These are phyloP conservation scores for Phytophthora colocasiae DNA, from an alignment of 352 stramenopile species.

Conservation along the genomic window DNA sequence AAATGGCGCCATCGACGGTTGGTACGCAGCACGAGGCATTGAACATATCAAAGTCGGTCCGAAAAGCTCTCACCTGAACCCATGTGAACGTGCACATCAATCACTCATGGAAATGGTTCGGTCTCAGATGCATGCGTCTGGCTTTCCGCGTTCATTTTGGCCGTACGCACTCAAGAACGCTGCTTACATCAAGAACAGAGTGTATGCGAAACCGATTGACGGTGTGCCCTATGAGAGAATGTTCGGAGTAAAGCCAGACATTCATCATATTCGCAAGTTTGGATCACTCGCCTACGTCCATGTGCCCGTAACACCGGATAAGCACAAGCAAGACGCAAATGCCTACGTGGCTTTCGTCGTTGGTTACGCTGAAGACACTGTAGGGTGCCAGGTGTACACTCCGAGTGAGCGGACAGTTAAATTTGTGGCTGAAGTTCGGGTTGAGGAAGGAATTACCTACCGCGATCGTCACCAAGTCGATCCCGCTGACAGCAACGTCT, in stretches of 20 bases:
- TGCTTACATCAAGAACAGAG: slow-evolving; percentile 13
- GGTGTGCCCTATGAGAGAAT: slow-evolving; percentile 5
- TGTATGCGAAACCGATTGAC: background rate
- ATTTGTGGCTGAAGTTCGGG: slow-evolving; percentile 10
- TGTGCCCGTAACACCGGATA: slow-evolving; percentile 1
- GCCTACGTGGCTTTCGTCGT: background rate
- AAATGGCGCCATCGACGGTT: background rate
- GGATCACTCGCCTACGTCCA: slow-evolving; percentile 11
- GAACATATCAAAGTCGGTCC: slow-evolving; percentile 15
- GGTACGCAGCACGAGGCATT: slow-evolving; percentile 5
- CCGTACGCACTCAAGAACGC: slow-evolving; percentile 12
- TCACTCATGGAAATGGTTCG: slow-evolving; percentile 14
- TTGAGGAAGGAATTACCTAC: slow-evolving; percentile 4
- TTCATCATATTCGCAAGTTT: slow-evolving; percentile 20
- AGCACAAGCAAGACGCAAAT: slow-evolving; percentile 8
- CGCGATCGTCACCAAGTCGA: slow-evolving; percentile 1
- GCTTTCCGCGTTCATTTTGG: slow-evolving; percentile 13
- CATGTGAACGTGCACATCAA: slow-evolving; percentile 2
- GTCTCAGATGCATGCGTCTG: slow-evolving; percentile 11
- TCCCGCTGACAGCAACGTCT: background rate
- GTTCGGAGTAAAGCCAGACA: slow-evolving; percentile 10
- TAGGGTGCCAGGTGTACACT: slow-evolving; percentile 12
- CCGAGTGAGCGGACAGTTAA: slow-evolving; percentile 8
- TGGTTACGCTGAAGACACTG: slow-evolving; percentile 15
- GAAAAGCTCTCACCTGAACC: slow-evolving; percentile 3